A percentile compares a stretch with the other conserved stretches of the same genome.
These are phyloP conservation scores for Oryza nivara DNA, from an alignment of 176 grass and related monocot genomes.

Conservation along the genomic window DNA sequence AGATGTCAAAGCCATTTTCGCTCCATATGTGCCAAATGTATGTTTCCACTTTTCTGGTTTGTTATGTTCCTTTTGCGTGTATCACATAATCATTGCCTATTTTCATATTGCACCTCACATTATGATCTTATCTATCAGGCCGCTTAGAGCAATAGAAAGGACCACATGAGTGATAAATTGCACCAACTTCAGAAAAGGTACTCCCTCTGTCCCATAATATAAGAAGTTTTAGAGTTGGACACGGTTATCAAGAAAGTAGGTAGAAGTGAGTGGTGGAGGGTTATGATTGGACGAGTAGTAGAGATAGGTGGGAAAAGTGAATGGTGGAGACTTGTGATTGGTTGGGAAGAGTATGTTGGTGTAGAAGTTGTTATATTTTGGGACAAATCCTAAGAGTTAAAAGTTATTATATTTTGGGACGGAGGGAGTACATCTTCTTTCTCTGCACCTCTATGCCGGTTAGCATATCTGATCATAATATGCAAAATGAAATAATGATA, in stretches of 20 bases:
- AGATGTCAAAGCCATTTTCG: constrained; percentile 72
- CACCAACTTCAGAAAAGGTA: neutral
- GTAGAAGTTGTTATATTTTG: too few relatives aligned
- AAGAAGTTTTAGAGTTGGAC: too few relatives aligned
- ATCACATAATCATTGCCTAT: neutral
- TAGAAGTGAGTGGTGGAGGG: too few relatives aligned
- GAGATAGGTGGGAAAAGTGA: too few relatives aligned
- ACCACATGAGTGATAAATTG: constrained; percentile 1
- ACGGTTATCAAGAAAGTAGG: too few relatives aligned
- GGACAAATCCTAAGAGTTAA: too few relatives aligned
- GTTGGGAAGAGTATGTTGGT: too few relatives aligned
- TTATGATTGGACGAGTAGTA: too few relatives aligned
- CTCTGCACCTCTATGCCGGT: neutral
- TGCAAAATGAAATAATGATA: neutral
- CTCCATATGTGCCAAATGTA: constrained; percentile 57
- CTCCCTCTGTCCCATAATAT: too few relatives aligned
- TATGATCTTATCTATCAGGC: constrained; percentile 35
- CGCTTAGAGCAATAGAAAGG: constrained; percentile 36
- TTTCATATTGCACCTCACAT: neutral
- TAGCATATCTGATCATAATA: neutral
- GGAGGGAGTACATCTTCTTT: constrained; percentile 19
- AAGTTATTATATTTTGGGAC: too few relatives aligned
- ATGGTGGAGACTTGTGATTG: too few relatives aligned
- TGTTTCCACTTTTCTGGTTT: constrained; percentile 1
- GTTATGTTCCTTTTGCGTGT: neutral